Conservation (phyloP, 106 monocot species). For the Acorus calamus region DNA sequence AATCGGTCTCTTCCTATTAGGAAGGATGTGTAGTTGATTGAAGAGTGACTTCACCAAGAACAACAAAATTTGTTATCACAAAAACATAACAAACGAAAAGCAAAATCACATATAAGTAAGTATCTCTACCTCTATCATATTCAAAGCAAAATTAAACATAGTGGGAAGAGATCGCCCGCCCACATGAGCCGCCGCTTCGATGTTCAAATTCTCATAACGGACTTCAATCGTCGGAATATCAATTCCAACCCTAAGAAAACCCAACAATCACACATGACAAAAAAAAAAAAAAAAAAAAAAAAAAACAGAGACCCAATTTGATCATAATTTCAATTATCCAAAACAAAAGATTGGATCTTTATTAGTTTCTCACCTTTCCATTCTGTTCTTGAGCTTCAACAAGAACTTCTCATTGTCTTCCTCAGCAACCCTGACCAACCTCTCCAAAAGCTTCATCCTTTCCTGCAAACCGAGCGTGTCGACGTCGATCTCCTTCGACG, state of each 20-base stretch:
- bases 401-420: constrained; percentile 40
- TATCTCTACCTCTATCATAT: constrained; percentile 23
- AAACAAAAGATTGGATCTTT: too few species aligned
- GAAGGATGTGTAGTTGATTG: constrained; percentile 30
- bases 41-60: constrained; percentile 15
- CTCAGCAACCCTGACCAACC: constrained; percentile 5
- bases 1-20: constrained; percentile 37
- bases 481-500: constrained; percentile 15
- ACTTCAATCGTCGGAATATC: constrained; percentile 70
- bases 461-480: constrained; percentile 19
- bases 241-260: constrained; percentile 44
- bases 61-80: background rate
- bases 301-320: background rate
- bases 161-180: constrained; percentile 44
- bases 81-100: background rate
- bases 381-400: constrained; percentile 31
- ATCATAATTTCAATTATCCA: too few species aligned
- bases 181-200: constrained; percentile 37
- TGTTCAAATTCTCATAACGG: constrained; percentile 42
- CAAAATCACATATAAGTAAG: background rate
- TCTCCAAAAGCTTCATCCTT: constrained; percentile 27
- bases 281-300: background rate
- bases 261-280: background rate
- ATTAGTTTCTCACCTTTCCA: constrained; percentile 17
- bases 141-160: constrained; percentile 21